Conservation (phyloP, 2,329 filamentous ascomycete species). For the Coniochaeta pulveracea region DNA sequence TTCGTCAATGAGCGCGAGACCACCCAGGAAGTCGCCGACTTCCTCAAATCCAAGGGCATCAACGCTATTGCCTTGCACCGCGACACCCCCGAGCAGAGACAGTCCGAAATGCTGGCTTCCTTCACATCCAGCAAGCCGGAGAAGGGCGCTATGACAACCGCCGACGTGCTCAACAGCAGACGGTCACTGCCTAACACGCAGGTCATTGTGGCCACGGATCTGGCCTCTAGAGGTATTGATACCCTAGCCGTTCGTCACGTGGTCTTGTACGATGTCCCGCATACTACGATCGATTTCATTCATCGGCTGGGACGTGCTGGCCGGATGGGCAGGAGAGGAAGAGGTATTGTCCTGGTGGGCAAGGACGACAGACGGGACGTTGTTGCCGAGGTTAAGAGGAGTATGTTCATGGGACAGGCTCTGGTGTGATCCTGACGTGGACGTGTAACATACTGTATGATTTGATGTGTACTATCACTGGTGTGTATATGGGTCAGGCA, state of each 20-base stretch:
- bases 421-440: slow-evolving; percentile 50
- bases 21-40: slow-evolving; percentile 69
- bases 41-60: slow-evolving; percentile 74
- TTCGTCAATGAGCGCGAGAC: slow-evolving; percentile 96
- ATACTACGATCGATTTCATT: slow-evolving; percentile 96
- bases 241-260: slow-evolving; percentile 86
- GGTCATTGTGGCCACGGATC: slow-evolving; percentile 87
- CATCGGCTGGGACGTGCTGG: slow-evolving; percentile 87
- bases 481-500: too few relatives aligned
- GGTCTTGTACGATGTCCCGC: slow-evolving; percentile 92
- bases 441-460: too few relatives aligned
- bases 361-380: slow-evolving; percentile 83
- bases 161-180: slow-evolving; percentile 17
- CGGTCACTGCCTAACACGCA: slow-evolving; percentile 64
- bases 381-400: slow-evolving; percentile 82
- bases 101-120: slow-evolving; percentile 62
- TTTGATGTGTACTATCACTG: too few relatives aligned
- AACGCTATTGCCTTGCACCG: slow-evolving; percentile 77
- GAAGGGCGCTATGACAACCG: slow-evolving; percentile 7
- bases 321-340: slow-evolving; percentile 80
- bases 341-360: slow-evolving; percentile 83
- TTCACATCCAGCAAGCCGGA: slow-evolving; percentile 51
- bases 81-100: slow-evolving; percentile 68
- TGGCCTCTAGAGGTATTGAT: slow-evolving; percentile 88
- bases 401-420: slow-evolving; percentile 73